These are phyloP conservation scores for Candida silvatica DNA, from an alignment of 805 yeast species.

Conservation along the genomic window DNA sequence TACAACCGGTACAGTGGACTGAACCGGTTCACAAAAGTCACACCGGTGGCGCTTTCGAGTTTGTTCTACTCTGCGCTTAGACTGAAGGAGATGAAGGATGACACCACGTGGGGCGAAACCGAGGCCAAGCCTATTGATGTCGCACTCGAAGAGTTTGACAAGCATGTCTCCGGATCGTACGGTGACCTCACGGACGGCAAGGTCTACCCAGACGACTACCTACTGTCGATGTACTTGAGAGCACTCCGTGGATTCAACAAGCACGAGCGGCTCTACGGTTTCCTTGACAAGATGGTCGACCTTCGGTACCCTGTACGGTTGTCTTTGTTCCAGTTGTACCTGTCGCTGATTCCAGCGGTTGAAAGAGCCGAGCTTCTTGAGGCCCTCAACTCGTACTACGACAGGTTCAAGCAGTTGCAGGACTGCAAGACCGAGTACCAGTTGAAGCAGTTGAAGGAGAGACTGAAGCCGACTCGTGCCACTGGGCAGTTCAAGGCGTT, in stretches of 20 bases:
- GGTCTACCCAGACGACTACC: constrained; percentile 34
- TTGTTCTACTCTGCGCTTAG: constrained; percentile 40
- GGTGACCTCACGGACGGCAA: constrained; percentile 22
- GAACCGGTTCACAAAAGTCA: constrained; percentile 11
- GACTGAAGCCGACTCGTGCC: constrained; percentile 4
- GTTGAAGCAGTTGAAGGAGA: constrained; percentile 10
- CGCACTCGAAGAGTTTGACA: constrained; percentile 48
- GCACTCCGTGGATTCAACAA: constrained; percentile 40
- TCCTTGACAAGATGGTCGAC: constrained; percentile 48
- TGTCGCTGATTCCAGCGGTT: constrained; percentile 9
- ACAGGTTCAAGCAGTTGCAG: constrained; percentile 7
- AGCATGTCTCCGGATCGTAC: constrained; percentile 26
- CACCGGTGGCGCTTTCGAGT: constrained; percentile 28
- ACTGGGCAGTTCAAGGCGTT: constrained; percentile 17
- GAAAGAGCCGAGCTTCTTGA: constrained; percentile 15
- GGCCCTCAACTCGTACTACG: constrained; percentile 14
- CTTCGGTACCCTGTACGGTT: constrained; percentile 22
- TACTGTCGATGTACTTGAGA: constrained; percentile 47
- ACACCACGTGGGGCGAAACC: constrained; percentile 28
- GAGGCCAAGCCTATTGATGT: constrained; percentile 42
- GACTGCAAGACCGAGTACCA: constrained; percentile 18
- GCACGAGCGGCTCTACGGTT: constrained; percentile 36
- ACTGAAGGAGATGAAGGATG: constrained; percentile 11
- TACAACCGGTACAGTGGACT: constrained; percentile 19
- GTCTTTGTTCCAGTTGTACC: constrained; percentile 13